Evolutionary conservation across 176 grass and related monocot genomes (phyloP).

Genomic region (Zea luxurians): DNA sequence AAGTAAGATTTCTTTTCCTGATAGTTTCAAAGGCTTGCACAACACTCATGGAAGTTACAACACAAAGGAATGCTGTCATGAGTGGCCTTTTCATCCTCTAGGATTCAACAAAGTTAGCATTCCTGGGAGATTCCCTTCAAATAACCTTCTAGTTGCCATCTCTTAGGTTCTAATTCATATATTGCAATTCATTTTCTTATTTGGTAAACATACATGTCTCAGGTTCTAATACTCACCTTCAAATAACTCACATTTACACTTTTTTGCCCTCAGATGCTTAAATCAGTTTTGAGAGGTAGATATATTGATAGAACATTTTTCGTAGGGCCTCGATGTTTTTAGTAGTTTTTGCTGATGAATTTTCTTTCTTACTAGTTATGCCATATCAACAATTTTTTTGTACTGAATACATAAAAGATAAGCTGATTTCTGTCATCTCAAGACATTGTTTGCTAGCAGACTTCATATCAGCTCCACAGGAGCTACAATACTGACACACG

Average conservation of each 20-base stretch:
- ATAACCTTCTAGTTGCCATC: conserved; percentile 76
- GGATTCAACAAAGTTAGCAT: conserved; percentile 86
- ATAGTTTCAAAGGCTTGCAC: conserved; percentile 63
- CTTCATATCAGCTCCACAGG: conserved; percentile 16
- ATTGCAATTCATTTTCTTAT: too few species aligned
- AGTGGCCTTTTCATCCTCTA: conserved; percentile 73
- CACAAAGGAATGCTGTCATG: conserved; percentile 75
- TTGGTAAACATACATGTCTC: too few species aligned
- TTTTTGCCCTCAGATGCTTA: neutral
- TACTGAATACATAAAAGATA: neutral
- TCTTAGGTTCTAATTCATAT: too few species aligned
- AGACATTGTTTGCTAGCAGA: conserved; percentile 11
- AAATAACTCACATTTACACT: neutral
- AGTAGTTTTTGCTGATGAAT: neutral
- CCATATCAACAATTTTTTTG: neutral
- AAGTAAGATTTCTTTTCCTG: conserved; percentile 19
- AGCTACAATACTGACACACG: too few species aligned
- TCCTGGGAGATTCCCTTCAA: conserved; percentile 76
- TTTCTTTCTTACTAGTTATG: too few species aligned
- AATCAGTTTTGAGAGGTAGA: neutral
- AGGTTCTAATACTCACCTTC: too few species aligned
- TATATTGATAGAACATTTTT: too few species aligned
- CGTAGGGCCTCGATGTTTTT: too few species aligned
- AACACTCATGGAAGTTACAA: conserved; percentile 81
- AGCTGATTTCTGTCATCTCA: neutral